These are phyloP conservation scores for Hamamelis virginiana DNA, from an alignment of 164 flowering plant genomes.

Conservation along the genomic window DNA sequence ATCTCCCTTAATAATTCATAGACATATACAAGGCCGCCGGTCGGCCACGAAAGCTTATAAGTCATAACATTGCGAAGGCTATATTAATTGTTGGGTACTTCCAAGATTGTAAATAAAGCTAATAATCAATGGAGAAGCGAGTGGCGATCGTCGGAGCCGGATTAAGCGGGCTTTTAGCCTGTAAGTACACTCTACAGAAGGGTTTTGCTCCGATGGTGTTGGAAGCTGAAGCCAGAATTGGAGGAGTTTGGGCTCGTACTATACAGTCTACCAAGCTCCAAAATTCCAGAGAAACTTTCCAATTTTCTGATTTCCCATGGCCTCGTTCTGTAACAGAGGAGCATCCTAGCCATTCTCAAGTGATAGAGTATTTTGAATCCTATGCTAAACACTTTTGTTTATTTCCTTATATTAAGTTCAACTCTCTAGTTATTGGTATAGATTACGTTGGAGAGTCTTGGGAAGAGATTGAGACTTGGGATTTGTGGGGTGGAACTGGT, in stretches of 20 bases:
- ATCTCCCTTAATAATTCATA: too few species aligned
- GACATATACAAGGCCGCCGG: too few species aligned
- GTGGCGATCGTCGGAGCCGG: conserved; percentile 31
- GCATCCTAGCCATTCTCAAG: conserved; percentile 18
- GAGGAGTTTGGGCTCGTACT: conserved; percentile 33
- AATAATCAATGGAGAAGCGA: background rate
- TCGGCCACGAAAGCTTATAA: too few species aligned
- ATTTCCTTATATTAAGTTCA: conserved; percentile 8
- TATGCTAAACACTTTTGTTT: conserved; percentile 19
- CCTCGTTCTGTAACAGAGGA: conserved; percentile 22
- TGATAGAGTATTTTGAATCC: conserved; percentile 21
- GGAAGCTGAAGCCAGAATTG: conserved; percentile 23
- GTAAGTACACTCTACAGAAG: conserved; percentile 30
- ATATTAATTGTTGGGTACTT: too few species aligned
- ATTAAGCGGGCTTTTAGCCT: conserved; percentile 42
- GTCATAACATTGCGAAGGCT: too few species aligned
- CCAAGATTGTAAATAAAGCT: too few species aligned
- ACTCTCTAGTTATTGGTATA: conserved; percentile 12
- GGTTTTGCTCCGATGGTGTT: conserved; percentile 35
- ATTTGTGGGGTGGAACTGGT: conserved; percentile 22
- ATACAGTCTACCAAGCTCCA: conserved; percentile 33
- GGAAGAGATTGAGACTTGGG: conserved; percentile 12
- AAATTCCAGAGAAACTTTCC: conserved; percentile 14
- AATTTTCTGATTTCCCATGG: conserved; percentile 45
- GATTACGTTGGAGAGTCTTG: conserved; percentile 12